Percentiles rank a stretch among this genome's conserved stretches.
phyloP scores from a whole-genome alignment of 768 basidiomycete genomes.

The Rhodotorula sphaerocarpa region DNA sequence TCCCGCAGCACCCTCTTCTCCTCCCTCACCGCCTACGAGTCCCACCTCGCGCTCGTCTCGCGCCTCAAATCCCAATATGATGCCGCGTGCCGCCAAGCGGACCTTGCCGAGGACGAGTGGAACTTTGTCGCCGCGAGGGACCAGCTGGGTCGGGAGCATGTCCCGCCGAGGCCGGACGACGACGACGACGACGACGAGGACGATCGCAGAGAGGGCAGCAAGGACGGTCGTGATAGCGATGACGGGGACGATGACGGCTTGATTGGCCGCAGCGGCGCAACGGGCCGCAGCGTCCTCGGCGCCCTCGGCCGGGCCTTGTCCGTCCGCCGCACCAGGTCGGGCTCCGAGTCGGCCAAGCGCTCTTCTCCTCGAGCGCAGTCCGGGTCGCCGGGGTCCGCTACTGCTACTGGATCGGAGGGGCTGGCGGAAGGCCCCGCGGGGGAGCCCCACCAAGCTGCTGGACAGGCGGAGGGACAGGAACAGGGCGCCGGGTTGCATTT shows the following conservation, averaged over 20 bases:
- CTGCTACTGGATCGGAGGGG: too few species aligned
- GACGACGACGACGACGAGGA: conserved; percentile 9
- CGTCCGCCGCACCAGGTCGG: background rate
- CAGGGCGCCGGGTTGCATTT: background rate
- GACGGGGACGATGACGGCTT: conserved; percentile 18
- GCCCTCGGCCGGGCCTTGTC: conserved; percentile 31
- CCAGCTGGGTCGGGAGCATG: background rate
- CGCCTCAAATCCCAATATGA: conserved; percentile 6
- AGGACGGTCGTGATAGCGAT: conserved; percentile 1
- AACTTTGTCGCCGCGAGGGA: conserved; percentile 11
- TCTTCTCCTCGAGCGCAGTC: too few species aligned
- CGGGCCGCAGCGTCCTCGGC: conserved; percentile 14
- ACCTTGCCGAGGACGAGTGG: conserved; percentile 28
- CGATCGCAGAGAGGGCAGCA: background rate
- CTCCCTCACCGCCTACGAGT: conserved; percentile 9
- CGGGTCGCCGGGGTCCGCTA: too few species aligned
- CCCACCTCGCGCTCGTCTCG: background rate
- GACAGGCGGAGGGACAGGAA: background rate
- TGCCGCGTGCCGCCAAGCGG: conserved; percentile 17
- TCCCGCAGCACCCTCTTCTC: background rate
- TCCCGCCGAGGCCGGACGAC: conserved; percentile 20
- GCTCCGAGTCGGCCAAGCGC: too few species aligned
- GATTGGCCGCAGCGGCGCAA: conserved; percentile 12
- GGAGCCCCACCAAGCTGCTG: background rate
- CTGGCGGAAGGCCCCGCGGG: too few species aligned